Base-by-base conservation (phyloP, 2,329 filamentous ascomycete genomes). In the Paracamarosporium sp. region DNA sequence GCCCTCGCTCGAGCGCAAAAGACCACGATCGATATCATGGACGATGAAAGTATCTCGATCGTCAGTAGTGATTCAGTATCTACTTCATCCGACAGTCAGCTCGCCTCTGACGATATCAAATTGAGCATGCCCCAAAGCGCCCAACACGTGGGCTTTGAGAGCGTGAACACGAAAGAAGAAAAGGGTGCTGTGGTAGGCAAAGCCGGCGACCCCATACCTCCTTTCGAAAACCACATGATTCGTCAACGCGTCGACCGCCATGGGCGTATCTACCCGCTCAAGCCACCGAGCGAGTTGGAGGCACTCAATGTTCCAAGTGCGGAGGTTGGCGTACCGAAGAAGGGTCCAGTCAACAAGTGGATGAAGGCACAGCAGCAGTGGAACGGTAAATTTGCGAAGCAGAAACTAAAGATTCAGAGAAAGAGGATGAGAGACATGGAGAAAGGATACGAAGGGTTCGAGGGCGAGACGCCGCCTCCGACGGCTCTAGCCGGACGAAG, bases 211-310 rank as follows among this genome's bases (percentile, higher is more conserved):
- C 86, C 91, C 4, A 79, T 97, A 0, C 94, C 93, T 0, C 79
- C 84, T 0, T 98, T 97, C 76, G 84, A 86, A 51, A 83, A 90
- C 58, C 89, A 96, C 74, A 97, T 98, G 93, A 93, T 99, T 60
- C 89, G 95, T 8, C 93, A 99, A 74, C 84, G 90, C 27, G 88
- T 98, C 20, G 90, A 91, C 59, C 83, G 90, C 1, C 87, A 94
- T 70, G 95, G 95, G 5, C 82, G 84, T 12, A 88, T 93, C 22
- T 87, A 88, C 57, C 84, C 87, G 0, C 82, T 99, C 5, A 83
- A 86, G 0, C 82, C 87, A 0, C 82, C 87, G 20, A 79, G 83
- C 0, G 85, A 91, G 3, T 82, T 97, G 0, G 82, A 86, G 0
- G 83, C 90, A 64, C 63, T 97, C 77, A 78, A 87, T 65, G 78